A percentile compares a stretch with the other conserved stretches of the same genome.
Conservation (phyloP, 768 basidiomycete species). For the Amyloporia xantha region DNA sequence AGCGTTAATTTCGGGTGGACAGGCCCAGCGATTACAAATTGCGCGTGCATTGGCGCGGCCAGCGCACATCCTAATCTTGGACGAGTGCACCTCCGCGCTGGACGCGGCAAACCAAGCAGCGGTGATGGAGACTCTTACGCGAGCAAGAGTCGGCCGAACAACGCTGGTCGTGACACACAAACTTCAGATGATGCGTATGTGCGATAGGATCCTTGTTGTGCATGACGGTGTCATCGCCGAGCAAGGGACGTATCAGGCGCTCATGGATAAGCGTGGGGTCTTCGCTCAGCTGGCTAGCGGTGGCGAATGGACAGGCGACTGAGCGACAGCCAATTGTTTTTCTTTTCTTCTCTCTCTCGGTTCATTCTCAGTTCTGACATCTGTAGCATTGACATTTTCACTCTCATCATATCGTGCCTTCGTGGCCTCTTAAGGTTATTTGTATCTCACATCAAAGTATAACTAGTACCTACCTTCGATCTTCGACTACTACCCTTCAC, state of each 20-base stretch:
- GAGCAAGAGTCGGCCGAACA: constrained; percentile 63
- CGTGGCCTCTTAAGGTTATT: constrained; percentile 15
- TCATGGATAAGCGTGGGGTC: constrained; percentile 59
- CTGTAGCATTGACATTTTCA: constrained; percentile 3
- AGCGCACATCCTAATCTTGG: constrained; percentile 71
- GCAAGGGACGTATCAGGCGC: constrained; percentile 66
- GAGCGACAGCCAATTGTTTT: background rate
- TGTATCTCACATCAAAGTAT: constrained; percentile 15
- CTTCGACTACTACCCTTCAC: constrained; percentile 10
- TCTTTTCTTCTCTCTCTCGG: background rate
- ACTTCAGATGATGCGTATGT: constrained; percentile 82
- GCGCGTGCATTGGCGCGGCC: constrained; percentile 82
- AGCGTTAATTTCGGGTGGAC: constrained; percentile 85
- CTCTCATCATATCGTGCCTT: background rate
- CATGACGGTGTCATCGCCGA: constrained; percentile 74
- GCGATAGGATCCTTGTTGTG: constrained; percentile 82
- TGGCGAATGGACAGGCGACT: constrained; percentile 53
- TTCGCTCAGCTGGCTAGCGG: constrained; percentile 75
- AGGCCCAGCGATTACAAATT: constrained; percentile 89
- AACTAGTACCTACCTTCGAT: constrained; percentile 14
- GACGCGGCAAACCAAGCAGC: constrained; percentile 80
- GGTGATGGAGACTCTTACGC: constrained; percentile 70
- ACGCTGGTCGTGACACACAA: constrained; percentile 95
- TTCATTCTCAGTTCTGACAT: background rate
- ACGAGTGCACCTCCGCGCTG: constrained; percentile 93